A percentile compares a stretch with the other conserved stretches of the same genome.
These are phyloP conservation scores for Allomyces macrogynus DNA, from an alignment of 192 early-diverging fungal species.

Conservation along the genomic window DNA sequence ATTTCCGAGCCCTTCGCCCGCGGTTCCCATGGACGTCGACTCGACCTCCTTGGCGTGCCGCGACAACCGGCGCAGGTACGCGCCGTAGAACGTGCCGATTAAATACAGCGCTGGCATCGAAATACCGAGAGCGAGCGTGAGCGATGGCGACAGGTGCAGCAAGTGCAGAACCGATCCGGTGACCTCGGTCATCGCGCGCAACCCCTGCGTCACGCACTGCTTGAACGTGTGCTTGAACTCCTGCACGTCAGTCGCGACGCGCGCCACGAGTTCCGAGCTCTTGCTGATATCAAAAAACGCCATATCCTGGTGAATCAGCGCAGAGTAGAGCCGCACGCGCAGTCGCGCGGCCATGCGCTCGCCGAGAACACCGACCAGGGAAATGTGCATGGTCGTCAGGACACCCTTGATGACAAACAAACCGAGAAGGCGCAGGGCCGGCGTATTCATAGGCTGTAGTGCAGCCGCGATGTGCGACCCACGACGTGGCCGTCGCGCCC, in stretches of 20 bases:
- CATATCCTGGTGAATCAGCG: slow-evolving; percentile 37
- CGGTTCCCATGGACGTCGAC: background rate
- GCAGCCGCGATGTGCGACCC: background rate
- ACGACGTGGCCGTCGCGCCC: background rate
- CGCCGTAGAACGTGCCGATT: slow-evolving; percentile 27
- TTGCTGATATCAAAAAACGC: slow-evolving; percentile 35
- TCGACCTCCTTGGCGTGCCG: slow-evolving; percentile 1
- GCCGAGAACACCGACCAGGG: slow-evolving; percentile 34
- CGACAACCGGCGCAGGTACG: slow-evolving; percentile 22
- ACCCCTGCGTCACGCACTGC: slow-evolving; percentile 33
- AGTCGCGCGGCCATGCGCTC: slow-evolving; percentile 34
- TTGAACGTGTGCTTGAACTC: slow-evolving; percentile 45
- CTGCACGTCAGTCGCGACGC: slow-evolving; percentile 27
- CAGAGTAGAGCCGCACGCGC: slow-evolving; percentile 20
- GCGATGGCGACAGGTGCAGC: slow-evolving; percentile 23
- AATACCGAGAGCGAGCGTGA: slow-evolving; percentile 26
- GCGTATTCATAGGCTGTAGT: slow-evolving; percentile 13
- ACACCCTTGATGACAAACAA: slow-evolving; percentile 32
- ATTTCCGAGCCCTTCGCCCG: slow-evolving; percentile 9
- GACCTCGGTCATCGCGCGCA: slow-evolving; percentile 29
- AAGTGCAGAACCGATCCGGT: slow-evolving; percentile 31
- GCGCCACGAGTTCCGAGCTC: slow-evolving; percentile 26
- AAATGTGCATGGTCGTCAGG: slow-evolving; percentile 39
- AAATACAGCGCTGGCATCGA: slow-evolving; percentile 30
- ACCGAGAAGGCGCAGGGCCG: slow-evolving; percentile 28